These are phyloP conservation scores for Rhynchospora breviuscula DNA, from an alignment of 176 grass and related monocot genomes.

Conservation along the genomic window DNA sequence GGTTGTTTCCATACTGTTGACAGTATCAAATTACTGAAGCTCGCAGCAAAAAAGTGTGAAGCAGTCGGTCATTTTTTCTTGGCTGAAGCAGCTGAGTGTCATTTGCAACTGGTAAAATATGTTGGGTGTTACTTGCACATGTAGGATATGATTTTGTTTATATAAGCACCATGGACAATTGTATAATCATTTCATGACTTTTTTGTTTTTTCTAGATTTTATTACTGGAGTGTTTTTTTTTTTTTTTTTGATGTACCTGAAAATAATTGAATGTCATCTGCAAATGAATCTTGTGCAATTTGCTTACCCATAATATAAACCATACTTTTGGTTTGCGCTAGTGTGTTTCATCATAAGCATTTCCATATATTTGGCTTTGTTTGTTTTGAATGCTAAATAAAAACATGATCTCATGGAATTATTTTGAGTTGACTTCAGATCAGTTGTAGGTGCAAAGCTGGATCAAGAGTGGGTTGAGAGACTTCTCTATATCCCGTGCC, in stretches of 20 bases:
- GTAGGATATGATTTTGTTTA: neutral
- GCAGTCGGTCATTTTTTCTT: neutral
- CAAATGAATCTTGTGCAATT: neutral
- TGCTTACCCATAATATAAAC: neutral
- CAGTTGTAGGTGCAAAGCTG: conserved; percentile 95
- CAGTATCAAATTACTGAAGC: neutral
- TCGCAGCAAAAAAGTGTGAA: neutral
- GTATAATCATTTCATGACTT: neutral
- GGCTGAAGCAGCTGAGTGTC: neutral
- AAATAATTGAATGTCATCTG: neutral
- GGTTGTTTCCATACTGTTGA: neutral
- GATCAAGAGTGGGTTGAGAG: conserved; percentile 91
- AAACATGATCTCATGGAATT: neutral
- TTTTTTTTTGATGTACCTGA: neutral
- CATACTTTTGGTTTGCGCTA: neutral
- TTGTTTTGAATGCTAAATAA: neutral
- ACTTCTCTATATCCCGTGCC: conserved; percentile 90
- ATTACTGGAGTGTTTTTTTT: neutral
- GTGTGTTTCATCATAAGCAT: neutral
- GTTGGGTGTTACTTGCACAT: neutral
- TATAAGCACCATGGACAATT: neutral
- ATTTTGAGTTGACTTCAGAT: conserved; percentile 31
- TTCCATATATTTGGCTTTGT: neutral
- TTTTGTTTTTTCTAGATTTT: neutral
- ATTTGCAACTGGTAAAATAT: neutral